Evolutionary conservation across 441 rosid species (phyloP).

Genomic region (Omphalea diandra): DNA sequence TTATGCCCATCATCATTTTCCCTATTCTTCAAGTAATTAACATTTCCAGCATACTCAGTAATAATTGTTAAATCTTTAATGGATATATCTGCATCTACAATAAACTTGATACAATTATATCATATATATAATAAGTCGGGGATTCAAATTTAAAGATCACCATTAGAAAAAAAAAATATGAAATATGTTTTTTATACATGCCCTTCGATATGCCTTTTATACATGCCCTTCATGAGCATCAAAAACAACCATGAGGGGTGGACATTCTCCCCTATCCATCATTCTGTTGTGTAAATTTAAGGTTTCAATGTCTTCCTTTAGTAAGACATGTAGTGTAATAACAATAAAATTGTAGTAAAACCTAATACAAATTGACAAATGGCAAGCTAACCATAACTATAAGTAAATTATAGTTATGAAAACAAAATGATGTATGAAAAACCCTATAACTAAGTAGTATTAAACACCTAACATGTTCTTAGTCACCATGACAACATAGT

Average conservation of each 20-base stretch:
- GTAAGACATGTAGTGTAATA: conserved; percentile 59
- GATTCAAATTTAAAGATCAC: neutral
- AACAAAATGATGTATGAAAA: no score
- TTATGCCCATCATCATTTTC: conserved; percentile 80
- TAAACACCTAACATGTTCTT: no score
- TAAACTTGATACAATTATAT: conserved; percentile 50
- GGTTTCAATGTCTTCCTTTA: conserved; percentile 69
- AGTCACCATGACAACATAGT: no score
- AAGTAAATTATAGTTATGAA: no score
- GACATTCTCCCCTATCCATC: conserved; percentile 71
- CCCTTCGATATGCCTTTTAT: conserved; percentile 1
- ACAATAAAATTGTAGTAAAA: no score
- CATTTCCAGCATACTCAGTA: conserved; percentile 83
- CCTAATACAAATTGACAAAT: no score
- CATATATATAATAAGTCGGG: neutral
- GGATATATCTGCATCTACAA: conserved; percentile 68
- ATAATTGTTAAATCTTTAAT: conserved; percentile 77
- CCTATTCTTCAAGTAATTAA: conserved; percentile 63
- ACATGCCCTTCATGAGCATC: conserved; percentile 86
- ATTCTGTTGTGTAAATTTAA: conserved; percentile 58
- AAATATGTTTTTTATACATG: no score
- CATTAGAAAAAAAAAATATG: neutral
- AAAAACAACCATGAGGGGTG: conserved; percentile 73
- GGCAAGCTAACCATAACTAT: no score
- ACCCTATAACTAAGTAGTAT: no score